Percentiles rank a stretch among this genome's conserved stretches.
Conservation (phyloP, 441 rosid genomes). For the Geranium incanum region DNA sequence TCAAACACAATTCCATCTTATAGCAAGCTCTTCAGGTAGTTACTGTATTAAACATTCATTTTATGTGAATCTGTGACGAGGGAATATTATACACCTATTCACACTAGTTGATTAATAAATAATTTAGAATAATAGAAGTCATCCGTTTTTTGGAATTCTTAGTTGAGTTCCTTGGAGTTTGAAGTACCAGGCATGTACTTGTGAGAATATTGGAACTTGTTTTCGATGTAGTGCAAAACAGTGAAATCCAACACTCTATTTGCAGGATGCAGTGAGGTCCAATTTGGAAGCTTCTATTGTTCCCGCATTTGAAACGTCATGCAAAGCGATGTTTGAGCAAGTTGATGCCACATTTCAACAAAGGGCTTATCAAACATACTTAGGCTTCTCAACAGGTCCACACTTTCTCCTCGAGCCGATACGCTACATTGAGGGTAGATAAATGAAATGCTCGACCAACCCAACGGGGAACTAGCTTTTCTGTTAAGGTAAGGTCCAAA, state of each 20-base stretch:
- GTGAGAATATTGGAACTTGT: neutral
- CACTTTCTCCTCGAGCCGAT: conserved; percentile 52
- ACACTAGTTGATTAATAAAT: neutral
- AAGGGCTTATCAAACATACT: conserved; percentile 46
- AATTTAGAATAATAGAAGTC: neutral
- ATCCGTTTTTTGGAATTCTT: too few species aligned
- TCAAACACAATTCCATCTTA: conserved; percentile 67
- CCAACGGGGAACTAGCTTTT: too few species aligned
- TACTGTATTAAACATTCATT: neutral
- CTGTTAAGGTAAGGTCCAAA: too few species aligned
- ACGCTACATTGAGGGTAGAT: conserved; percentile 44
- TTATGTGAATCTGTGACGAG: too few species aligned
- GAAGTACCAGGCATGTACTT: neutral
- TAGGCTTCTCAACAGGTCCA: conserved; percentile 45
- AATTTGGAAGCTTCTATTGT: conserved; percentile 56
- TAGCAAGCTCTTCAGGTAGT: conserved; percentile 70
- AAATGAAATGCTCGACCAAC: too few species aligned
- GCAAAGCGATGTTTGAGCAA: conserved; percentile 75
- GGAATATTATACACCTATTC: too few species aligned
- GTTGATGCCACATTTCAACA: conserved; percentile 59
- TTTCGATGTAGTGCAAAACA: neutral
- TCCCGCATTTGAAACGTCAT: conserved; percentile 74
- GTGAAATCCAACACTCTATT: neutral
- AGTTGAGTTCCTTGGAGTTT: too few species aligned
- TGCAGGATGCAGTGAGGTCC: conserved; percentile 63